These are phyloP conservation scores for Entomortierella lignicola DNA, from an alignment of 192 early-diverging fungal genomes.

Conservation along the genomic window DNA sequence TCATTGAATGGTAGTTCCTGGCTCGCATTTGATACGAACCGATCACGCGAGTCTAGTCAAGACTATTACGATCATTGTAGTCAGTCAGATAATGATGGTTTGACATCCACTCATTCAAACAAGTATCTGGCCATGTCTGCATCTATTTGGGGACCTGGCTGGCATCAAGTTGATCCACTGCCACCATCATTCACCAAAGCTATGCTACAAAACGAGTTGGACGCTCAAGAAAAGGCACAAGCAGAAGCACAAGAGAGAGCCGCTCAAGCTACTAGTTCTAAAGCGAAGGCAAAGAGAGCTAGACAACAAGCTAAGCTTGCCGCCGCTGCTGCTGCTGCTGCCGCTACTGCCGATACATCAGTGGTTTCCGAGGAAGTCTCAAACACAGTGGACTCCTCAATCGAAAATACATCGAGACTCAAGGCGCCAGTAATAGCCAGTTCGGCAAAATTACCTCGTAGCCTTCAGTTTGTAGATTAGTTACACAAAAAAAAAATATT, in stretches of 20 bases:
- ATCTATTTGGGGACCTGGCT: conserved; percentile 49
- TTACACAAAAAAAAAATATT: too few species aligned
- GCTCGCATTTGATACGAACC: too few species aligned
- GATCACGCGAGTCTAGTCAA: too few species aligned
- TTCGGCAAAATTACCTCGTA: conserved; percentile 36
- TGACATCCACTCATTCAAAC: not conserved
- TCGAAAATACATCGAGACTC: not conserved
- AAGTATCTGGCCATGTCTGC: conserved; percentile 30
- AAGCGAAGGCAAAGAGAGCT: conserved; percentile 33
- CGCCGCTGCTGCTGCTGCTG: conserved; percentile 21
- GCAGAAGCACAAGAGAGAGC: conserved; percentile 23
- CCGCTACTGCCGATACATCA: not conserved
- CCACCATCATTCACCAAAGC: conserved; percentile 41
- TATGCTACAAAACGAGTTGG: conserved; percentile 24
- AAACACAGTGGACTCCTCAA: too few species aligned
- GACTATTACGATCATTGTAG: too few species aligned
- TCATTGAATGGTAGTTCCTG: conserved; percentile 7
- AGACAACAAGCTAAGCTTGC: conserved; percentile 23
- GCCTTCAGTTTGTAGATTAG: conserved; percentile 47
- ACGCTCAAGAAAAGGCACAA: conserved; percentile 18
- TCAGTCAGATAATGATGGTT: not conserved
- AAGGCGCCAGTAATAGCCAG: not conserved
- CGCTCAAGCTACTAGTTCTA: conserved; percentile 8
- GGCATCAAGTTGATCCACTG: conserved; percentile 47
- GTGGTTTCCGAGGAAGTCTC: too few species aligned